Percentiles rank a stretch among this genome's conserved stretches.
phyloP scores from a whole-genome alignment of 192 early-diverging fungal species.

The Bifiguratus adelaidae region DNA sequence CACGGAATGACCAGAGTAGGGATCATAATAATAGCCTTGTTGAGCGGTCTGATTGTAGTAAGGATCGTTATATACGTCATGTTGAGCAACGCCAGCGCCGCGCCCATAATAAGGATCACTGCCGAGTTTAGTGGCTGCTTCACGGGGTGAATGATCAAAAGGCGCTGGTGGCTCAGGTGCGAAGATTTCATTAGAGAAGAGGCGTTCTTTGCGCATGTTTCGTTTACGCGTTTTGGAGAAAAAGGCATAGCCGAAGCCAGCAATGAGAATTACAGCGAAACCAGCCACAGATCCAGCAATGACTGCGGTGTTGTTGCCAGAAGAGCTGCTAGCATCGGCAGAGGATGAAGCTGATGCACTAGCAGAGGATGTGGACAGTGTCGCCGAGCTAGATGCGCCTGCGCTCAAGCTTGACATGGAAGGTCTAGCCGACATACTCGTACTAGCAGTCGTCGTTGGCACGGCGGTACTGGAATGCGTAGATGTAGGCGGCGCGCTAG shows the following conservation, averaged over 20 bases:
- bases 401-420: not conserved
- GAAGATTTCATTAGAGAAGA: constrained; percentile 7
- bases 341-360: not conserved
- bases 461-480: not conserved
- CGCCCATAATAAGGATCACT: too few relatives aligned
- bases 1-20: too few relatives aligned
- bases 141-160: constrained; percentile 5
- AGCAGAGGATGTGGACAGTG: not conserved
- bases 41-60: too few relatives aligned
- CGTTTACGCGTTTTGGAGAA: constrained; percentile 20
- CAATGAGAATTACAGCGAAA: constrained; percentile 17
- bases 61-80: too few relatives aligned
- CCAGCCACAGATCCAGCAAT: constrained; percentile 24
- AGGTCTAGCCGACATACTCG: not conserved
- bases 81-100: too few relatives aligned
- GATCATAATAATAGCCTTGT: too few relatives aligned
- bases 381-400: not conserved
- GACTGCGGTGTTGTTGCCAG: constrained; percentile 12
- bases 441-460: not conserved
- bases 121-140: too few relatives aligned
- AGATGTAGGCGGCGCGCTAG: not conserved
- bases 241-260: constrained; percentile 26
- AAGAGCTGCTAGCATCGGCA: not conserved
- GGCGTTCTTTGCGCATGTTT: constrained; percentile 8
- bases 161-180: constrained; percentile 3